Percentiles rank a stretch among this genome's conserved stretches.
phyloP scores from a whole-genome alignment of 345 rosid species.

The Iberis pinnata region DNA sequence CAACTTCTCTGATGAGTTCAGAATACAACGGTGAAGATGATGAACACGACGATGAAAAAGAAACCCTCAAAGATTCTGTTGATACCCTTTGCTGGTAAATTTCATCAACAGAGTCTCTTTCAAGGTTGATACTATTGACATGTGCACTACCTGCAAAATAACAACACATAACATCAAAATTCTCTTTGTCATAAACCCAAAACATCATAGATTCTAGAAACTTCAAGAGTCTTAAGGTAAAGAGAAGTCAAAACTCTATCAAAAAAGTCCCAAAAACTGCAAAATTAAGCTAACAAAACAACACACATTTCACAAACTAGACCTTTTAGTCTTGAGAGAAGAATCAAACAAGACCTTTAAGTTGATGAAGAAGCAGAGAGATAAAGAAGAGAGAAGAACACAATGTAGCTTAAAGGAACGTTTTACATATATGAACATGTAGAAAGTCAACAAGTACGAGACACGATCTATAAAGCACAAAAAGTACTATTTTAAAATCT shows the following conservation, averaged over 20 bases:
- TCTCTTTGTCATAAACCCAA: no score
- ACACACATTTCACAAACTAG: no score
- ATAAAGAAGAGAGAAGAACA: slow-evolving; percentile 15
- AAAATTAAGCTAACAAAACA: slow-evolving; percentile 5
- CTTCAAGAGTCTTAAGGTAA: not conserved
- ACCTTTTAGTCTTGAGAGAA: slow-evolving; percentile 10
- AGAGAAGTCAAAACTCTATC: slow-evolving; percentile 14
- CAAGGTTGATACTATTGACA: slow-evolving; percentile 33
- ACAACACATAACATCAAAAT: not conserved
- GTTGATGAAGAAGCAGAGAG: slow-evolving; percentile 21
- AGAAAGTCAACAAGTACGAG: slow-evolving; percentile 32
- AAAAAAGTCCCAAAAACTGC: not conserved
- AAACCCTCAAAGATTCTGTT: slow-evolving; percentile 66
- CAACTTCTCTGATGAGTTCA: slow-evolving; percentile 47
- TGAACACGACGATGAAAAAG: slow-evolving; percentile 84
- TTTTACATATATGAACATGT: not conserved
- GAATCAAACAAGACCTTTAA: slow-evolving; percentile 7
- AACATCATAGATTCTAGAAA: not conserved
- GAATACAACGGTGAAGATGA: slow-evolving; percentile 70
- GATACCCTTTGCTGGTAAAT: slow-evolving; percentile 37
- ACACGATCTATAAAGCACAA: slow-evolving; percentile 22
- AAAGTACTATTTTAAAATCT: not conserved
- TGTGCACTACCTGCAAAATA: slow-evolving; percentile 45
- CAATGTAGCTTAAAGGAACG: slow-evolving; percentile 3
- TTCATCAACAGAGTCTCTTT: slow-evolving; percentile 45